phyloP scores from a whole-genome alignment of 495 filamentous ascomycete genomes.

The Annulohypoxylon nitens region DNA sequence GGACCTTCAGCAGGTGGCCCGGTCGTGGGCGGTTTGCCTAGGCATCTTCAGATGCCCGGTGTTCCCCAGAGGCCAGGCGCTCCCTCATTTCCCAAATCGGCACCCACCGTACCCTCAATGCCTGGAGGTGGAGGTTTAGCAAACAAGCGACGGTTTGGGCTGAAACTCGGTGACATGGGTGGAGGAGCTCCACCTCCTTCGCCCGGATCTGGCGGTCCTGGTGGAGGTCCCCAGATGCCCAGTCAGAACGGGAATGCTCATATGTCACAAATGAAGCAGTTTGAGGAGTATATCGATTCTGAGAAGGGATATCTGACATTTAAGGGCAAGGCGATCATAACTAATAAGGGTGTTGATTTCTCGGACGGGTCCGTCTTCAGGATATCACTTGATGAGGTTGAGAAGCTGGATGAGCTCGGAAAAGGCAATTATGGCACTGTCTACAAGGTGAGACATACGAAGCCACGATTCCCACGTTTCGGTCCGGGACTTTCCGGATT shows the following conservation, averaged over 20 bases:
- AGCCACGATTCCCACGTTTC: conserved; percentile 81
- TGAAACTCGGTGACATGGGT: conserved; percentile 59
- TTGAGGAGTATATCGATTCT: conserved; percentile 90
- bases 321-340: conserved; percentile 90
- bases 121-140: conserved; percentile 41
- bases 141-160: conserved; percentile 48
- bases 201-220: conserved; percentile 19
- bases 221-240: conserved; percentile 27
- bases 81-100: conserved; percentile 62
- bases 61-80: conserved; percentile 57
- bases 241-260: conserved; percentile 54
- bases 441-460: conserved; percentile 91
- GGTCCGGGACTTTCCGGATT: conserved; percentile 80
- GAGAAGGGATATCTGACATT: conserved; percentile 93
- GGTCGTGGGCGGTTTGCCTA: conserved; percentile 55
- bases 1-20: conserved; percentile 58
- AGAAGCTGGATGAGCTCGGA: conserved; percentile 93
- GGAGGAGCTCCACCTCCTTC: conserved; percentile 47
- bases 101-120: conserved; percentile 57
- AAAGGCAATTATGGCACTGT: conserved; percentile 99
- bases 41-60: conserved; percentile 58
- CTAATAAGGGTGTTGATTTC: conserved; percentile 91
- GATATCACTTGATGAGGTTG: conserved; percentile 96
- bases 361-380: conserved; percentile 88
- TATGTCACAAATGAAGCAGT: conserved; percentile 86